These are phyloP conservation scores for Rhynchospora tenuis DNA, from an alignment of 176 grass and related monocot species.

Conservation along the genomic window DNA sequence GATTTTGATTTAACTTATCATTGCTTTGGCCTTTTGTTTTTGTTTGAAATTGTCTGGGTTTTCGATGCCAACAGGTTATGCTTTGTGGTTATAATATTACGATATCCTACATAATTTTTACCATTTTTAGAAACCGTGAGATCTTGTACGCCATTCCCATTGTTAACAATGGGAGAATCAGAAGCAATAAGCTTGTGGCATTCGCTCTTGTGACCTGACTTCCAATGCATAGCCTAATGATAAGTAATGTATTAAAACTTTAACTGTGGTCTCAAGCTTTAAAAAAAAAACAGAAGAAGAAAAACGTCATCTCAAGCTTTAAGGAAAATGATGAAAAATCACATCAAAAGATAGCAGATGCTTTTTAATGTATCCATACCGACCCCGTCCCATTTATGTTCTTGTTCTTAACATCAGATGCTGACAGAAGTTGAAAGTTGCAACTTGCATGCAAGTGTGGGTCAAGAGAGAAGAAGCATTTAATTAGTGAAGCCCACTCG, in stretches of 20 bases:
- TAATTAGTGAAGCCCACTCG: not conserved
- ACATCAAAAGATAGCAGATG: not conserved
- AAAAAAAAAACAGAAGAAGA: too few relatives aligned
- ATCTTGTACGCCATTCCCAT: not conserved
- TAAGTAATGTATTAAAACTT: not conserved
- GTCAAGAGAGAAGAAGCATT: not conserved
- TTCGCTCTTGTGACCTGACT: constrained; percentile 61
- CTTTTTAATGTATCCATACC: not conserved
- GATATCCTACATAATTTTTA: not conserved
- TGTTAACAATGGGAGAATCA: constrained; percentile 37
- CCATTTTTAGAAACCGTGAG: not conserved
- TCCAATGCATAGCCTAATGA: constrained; percentile 70
- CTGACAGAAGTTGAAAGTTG: not conserved
- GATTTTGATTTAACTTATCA: not conserved
- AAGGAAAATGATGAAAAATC: not conserved
- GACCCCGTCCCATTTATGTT: not conserved
- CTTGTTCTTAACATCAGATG: not conserved
- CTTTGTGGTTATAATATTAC: not conserved
- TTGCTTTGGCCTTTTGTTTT: not conserved
- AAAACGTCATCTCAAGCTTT: not conserved
- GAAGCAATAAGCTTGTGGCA: constrained; percentile 52
- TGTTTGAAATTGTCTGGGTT: not conserved
- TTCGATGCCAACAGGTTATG: not conserved
- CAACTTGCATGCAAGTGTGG: not conserved
- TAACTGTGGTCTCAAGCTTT: too few relatives aligned